Evolutionary conservation across 2,329 filamentous ascomycete species (phyloP).

Genomic region (Bisporella sp.): DNA sequence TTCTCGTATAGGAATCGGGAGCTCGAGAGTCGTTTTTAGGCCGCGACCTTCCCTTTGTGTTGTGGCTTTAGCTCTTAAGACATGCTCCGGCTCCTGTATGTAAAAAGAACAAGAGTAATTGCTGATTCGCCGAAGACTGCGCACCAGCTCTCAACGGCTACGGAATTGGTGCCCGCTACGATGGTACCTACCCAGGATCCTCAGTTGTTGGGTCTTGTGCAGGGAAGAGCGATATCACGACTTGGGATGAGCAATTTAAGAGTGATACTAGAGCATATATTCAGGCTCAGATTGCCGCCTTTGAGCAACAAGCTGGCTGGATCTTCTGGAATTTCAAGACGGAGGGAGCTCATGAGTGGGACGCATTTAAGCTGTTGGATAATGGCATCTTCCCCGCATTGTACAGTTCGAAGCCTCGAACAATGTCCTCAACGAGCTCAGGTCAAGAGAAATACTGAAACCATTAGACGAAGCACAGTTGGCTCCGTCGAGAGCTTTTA

Average conservation of each 20-base stretch:
- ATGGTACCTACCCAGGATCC: slow-evolving; percentile 44
- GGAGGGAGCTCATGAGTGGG: slow-evolving; percentile 44
- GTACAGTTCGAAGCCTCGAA: no score
- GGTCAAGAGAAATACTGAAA: slow-evolving; percentile 4
- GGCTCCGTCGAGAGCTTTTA: no score
- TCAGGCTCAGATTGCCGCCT: slow-evolving; percentile 46
- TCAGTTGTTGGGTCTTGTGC: slow-evolving; percentile 46
- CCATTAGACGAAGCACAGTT: not conserved
- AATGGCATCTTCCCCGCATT: slow-evolving; percentile 42
- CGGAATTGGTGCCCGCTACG: slow-evolving; percentile 49
- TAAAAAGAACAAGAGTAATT: no score
- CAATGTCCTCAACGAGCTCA: slow-evolving; percentile 24
- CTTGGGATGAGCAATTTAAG: slow-evolving; percentile 33
- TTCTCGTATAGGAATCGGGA: no score
- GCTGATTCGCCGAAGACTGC: slow-evolving; percentile 32
- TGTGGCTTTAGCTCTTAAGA: no score
- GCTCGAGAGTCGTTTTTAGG: no score
- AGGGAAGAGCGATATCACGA: slow-evolving; percentile 42
- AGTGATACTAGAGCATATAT: slow-evolving; percentile 40
- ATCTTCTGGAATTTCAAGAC: slow-evolving; percentile 55
- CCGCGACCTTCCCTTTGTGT: no score
- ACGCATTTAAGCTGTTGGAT: slow-evolving; percentile 41
- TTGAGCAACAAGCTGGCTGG: slow-evolving; percentile 44
- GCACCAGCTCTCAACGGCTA: slow-evolving; percentile 47
- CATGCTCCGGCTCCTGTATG: no score